A percentile compares a stretch with the other conserved stretches of the same genome.
Conservation (phyloP, 495 filamentous ascomycete genomes). For the Talaromyces stipitatus region DNA sequence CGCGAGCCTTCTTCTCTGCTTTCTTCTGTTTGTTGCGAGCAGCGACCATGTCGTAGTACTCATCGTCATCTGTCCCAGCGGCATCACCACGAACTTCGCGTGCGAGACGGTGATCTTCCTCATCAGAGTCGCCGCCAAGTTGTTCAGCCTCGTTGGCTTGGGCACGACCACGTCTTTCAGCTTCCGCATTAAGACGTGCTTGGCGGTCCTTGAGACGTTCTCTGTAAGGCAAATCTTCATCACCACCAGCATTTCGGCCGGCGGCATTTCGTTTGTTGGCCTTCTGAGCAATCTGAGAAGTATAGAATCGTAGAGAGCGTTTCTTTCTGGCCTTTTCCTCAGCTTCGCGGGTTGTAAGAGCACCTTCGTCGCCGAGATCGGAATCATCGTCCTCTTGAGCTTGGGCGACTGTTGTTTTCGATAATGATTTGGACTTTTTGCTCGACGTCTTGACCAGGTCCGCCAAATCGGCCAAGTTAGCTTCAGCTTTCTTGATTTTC, state of each 20-base stretch:
- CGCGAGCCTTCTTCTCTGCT: conserved; percentile 59
- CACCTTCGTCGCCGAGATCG: conserved; percentile 62
- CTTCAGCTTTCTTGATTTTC: conserved; percentile 48
- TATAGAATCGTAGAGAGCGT: conserved; percentile 91
- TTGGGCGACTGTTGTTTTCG: conserved; percentile 23
- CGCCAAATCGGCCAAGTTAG: conserved; percentile 63
- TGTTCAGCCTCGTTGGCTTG: conserved; percentile 49
- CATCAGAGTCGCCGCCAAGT: conserved; percentile 60
- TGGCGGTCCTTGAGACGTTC: conserved; percentile 82
- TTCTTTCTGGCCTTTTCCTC: conserved; percentile 79
- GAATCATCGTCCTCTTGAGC: conserved; percentile 38
- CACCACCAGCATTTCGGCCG: conserved; percentile 79
- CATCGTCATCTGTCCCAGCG: conserved; percentile 47
- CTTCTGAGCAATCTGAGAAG: conserved; percentile 90
- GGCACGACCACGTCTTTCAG: conserved; percentile 73
- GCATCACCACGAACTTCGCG: conserved; percentile 34
- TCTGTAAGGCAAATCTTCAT: conserved; percentile 82
- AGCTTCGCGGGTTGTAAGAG: conserved; percentile 54
- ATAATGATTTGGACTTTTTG: conserved; percentile 27
- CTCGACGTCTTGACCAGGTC: conserved; percentile 27
- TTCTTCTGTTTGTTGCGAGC: conserved; percentile 62
- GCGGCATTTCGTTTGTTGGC: conserved; percentile 76
- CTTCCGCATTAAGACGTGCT: conserved; percentile 75
- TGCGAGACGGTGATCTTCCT: conserved; percentile 35
- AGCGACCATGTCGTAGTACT: conserved; percentile 87